Conservation (phyloP, 1,284 basidiomycete species). For the Schizopora paradoxa region DNA sequence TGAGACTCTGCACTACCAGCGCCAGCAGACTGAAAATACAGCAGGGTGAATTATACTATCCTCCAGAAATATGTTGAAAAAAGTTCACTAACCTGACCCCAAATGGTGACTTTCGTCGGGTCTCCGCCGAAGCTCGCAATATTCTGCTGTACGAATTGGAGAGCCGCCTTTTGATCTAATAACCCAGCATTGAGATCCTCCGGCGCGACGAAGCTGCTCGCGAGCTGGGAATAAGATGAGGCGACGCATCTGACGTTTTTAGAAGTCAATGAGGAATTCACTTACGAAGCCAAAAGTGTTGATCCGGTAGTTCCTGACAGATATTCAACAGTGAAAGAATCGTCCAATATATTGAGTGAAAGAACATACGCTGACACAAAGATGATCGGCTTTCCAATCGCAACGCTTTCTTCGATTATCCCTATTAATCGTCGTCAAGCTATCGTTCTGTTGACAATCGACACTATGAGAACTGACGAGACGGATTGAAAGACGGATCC, state of each 20-base stretch:
- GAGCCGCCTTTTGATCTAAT: constrained; percentile 50
- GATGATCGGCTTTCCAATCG: constrained; percentile 44
- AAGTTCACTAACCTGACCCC: constrained; percentile 44
- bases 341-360: constrained; percentile 36
- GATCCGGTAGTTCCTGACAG: constrained; percentile 51
- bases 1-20: constrained; percentile 51
- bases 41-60: background rate
- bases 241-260: no score
- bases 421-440: constrained; percentile 28
- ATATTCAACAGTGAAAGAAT: constrained; percentile 26
- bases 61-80: no score
- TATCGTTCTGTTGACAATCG: background rate
- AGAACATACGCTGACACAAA: constrained; percentile 45
- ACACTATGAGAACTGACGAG: constrained; percentile 31
- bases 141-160: constrained; percentile 57
- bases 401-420: constrained; percentile 43
- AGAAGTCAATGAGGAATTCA: constrained; percentile 6
- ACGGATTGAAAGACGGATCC: constrained; percentile 37
- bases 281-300: constrained; percentile 57
- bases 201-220: constrained; percentile 41
- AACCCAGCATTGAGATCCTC: constrained; percentile 52
- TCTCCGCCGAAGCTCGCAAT: constrained; percentile 63
- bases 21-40: constrained; percentile 42
- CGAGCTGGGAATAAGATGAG: constrained; percentile 33
- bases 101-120: constrained; percentile 51